phyloP scores from a whole-genome alignment of 2,329 filamentous ascomycete species.

The Cytospora piceae region DNA sequence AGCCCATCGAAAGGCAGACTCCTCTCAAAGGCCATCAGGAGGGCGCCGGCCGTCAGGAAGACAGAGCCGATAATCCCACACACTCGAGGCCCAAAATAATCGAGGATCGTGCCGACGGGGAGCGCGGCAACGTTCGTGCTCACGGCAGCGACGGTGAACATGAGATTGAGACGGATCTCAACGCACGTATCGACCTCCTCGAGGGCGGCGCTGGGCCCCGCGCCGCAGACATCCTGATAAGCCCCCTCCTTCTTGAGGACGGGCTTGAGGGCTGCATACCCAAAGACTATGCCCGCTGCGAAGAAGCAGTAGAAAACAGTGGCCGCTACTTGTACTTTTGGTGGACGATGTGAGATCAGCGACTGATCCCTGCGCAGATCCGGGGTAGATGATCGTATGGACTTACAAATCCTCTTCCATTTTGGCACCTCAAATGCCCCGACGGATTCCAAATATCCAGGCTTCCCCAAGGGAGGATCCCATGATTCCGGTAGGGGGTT shows the following conservation, averaged over 20 bases:
- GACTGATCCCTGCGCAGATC: constrained; percentile 1
- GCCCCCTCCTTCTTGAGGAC: constrained; percentile 74
- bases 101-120: constrained; percentile 82
- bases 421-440: constrained; percentile 58
- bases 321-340: constrained; percentile 45
- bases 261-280: constrained; percentile 83
- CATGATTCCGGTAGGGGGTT: constrained; percentile 59
- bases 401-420: constrained; percentile 59
- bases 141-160: constrained; percentile 90
- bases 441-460: constrained; percentile 51
- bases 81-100: constrained; percentile 77
- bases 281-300: constrained; percentile 79
- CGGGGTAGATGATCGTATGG: background rate
- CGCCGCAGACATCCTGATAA: constrained; percentile 65
- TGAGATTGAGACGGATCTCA: constrained; percentile 76
- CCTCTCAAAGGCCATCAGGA: constrained; percentile 71
- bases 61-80: constrained; percentile 73
- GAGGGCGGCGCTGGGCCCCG: constrained; percentile 32
- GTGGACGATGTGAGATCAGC: constrained; percentile 4
- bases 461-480: constrained; percentile 47
- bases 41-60: constrained; percentile 70
- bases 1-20: constrained; percentile 73
- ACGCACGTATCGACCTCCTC: constrained; percentile 47
- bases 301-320: constrained; percentile 52
- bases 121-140: constrained; percentile 86